phyloP scores from a whole-genome alignment of 176 grass and related monocot genomes.

The Puya raimondii region DNA sequence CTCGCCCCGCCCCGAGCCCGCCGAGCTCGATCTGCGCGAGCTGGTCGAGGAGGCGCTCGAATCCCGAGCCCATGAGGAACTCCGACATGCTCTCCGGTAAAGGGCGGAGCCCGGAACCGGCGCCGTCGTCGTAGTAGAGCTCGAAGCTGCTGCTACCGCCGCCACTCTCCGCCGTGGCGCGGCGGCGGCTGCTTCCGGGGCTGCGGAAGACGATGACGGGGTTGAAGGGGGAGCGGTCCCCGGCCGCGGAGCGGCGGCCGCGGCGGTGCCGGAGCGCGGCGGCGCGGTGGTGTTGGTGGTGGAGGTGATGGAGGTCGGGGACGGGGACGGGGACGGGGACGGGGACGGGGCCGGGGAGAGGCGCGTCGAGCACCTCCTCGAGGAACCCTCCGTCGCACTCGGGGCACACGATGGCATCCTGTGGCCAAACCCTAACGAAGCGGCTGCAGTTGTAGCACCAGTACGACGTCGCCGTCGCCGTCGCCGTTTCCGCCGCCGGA shows the following conservation, averaged over 20 bases:
- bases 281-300: neutral
- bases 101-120: conserved; percentile 67
- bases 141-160: conserved; percentile 49
- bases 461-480: conserved; percentile 41
- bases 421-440: conserved; percentile 45
- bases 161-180: no score
- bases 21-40: conserved; percentile 74
- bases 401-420: conserved; percentile 43
- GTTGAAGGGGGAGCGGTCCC: conserved; percentile 68
- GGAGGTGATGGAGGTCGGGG: neutral
- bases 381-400: conserved; percentile 82
- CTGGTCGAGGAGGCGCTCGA: conserved; percentile 79
- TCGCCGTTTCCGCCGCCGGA: neutral
- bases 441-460: conserved; percentile 97
- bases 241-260: conserved; percentile 20
- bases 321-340: neutral
- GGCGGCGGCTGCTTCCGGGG: conserved; percentile 10
- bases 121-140: conserved; percentile 93
- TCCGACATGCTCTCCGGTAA: conserved; percentile 85
- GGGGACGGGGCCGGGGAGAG: neutral
- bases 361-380: conserved; percentile 59
- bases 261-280: conserved; percentile 33
- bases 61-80: conserved; percentile 94
- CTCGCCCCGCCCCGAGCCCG: conserved; percentile 8
- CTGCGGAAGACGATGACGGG: conserved; percentile 83